Base-by-base conservation (phyloP, 2,329 filamentous ascomycete species). In the Cephalotrichum gorgonifer region DNA sequence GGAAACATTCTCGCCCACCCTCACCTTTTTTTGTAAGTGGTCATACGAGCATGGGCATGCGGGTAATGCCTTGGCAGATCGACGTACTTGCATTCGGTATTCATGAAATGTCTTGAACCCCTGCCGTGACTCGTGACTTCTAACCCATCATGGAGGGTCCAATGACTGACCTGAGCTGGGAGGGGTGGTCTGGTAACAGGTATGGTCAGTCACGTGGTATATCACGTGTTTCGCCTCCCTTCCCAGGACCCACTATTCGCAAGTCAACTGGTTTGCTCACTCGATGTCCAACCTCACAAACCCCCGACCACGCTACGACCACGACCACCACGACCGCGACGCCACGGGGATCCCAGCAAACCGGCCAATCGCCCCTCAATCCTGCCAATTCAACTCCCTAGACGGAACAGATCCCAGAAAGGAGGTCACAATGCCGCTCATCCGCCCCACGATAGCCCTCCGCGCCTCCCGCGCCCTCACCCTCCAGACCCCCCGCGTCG, bases 371-470 rank as follows among this genome's bases (percentile, higher is more conserved):
- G 42, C 46, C 25, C 25, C 46, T 49, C 28, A 17, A 30, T 20
- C 43, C 17, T 6, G 14, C 30, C 26, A 30, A 22, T n/a, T 27
- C 43, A 6, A 26, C 26, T 12, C 25, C 41, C 22, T 15, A 9
- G 8, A 42, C 7, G 9, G 22, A 25, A 17, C 23, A 14, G 17
- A 25, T n/a, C n/a, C 25, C 28, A 20, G 4, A 35, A 22, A 30
- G 12, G 22, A 28, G n/a, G 20, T 41, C n/a, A 45, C 30, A 6
- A 50, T 50, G 50, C 30, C 50, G 15, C 44, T 50, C 33, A 26
- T 50, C 43, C 48, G 48, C 27, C 23, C 42, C 43, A 41, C 27
- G 42, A 50, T 43, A 31, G 48, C 48, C n/a, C 26, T 50, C 20
- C 43, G 48, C n/a, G 48, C 48, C 42, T 31, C 43, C 41, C 43